Percentiles rank a stretch among this genome's conserved stretches.
phyloP scores from a whole-genome alignment of 2,329 filamentous ascomycete species.

The Aureobasidium sp. region DNA sequence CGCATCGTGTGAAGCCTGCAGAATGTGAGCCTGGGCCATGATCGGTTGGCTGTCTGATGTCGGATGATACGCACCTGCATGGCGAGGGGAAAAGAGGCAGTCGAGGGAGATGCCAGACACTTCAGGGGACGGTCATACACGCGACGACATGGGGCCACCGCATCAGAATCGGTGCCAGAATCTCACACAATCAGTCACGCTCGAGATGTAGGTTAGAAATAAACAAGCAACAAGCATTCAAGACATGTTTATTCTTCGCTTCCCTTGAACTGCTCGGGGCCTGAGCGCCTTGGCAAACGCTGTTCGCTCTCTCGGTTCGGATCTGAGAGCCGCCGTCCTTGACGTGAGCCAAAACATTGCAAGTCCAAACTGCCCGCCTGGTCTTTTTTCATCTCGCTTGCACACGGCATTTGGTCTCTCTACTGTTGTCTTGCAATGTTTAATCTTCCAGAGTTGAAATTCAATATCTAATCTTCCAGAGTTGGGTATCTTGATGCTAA shows the following conservation, averaged over 20 bases:
- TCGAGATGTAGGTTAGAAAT: not conserved
- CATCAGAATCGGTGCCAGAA: not conserved
- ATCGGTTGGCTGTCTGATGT: not conserved
- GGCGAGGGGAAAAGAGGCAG: constrained; percentile 6
- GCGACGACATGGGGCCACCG: not conserved
- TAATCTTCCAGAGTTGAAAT: too few relatives aligned
- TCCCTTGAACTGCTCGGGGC: not conserved
- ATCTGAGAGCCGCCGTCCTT: not conserved
- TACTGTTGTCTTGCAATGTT: not conserved
- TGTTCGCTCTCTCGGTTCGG: not conserved
- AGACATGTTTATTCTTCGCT: constrained; percentile 9
- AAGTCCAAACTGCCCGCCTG: not conserved
- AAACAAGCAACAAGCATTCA: not conserved
- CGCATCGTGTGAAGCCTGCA: constrained; percentile 28
- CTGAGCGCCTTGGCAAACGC: constrained; percentile 4
- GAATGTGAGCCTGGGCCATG: not conserved
- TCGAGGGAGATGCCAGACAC: constrained; percentile 6
- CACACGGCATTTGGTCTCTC: not conserved
- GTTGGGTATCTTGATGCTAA: constrained; percentile 11
- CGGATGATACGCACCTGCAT: constrained; percentile 11
- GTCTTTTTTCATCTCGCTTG: not conserved
- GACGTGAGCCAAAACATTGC: not conserved
- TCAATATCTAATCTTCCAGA: not conserved
- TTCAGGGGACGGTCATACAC: constrained; percentile 7
- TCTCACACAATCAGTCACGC: not conserved